phyloP scores from a whole-genome alignment of 352 stramenopile genomes.

The Phytophthora capsici region DNA sequence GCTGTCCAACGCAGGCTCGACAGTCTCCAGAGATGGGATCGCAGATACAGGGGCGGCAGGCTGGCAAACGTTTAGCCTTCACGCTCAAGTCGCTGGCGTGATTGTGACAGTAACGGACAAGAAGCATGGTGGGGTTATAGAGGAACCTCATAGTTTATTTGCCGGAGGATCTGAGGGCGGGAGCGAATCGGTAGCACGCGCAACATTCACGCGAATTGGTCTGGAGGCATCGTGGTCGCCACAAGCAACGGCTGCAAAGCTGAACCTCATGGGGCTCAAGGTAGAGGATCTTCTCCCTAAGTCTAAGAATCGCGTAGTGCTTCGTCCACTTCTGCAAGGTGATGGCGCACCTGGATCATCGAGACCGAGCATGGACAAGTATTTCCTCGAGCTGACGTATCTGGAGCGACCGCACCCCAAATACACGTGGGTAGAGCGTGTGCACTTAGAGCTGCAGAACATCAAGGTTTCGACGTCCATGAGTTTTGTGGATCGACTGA shows the following conservation, averaged over 20 bases:
- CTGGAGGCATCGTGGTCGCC: slow-evolving; percentile 55
- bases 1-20: slow-evolving; percentile 27
- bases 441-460: slow-evolving; percentile 70
- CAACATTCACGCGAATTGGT: slow-evolving; percentile 72
- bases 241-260: slow-evolving; percentile 54
- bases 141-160: slow-evolving; percentile 34
- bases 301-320: slow-evolving; percentile 71
- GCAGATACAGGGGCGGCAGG: slow-evolving; percentile 3
- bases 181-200: slow-evolving; percentile 64
- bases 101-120: slow-evolving; percentile 78
- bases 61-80: slow-evolving; percentile 72
- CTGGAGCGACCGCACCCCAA: slow-evolving; percentile 73
- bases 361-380: slow-evolving; percentile 39
- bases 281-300: slow-evolving; percentile 71
- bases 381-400: slow-evolving; percentile 78
- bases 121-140: slow-evolving; percentile 24
- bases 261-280: slow-evolving; percentile 79
- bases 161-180: slow-evolving; percentile 17
- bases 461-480: slow-evolving; percentile 79
- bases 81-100: slow-evolving; percentile 74
- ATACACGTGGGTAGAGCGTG: slow-evolving; percentile 71
- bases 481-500: slow-evolving; percentile 79
- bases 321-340: slow-evolving; percentile 54
- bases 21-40: slow-evolving; percentile 17
- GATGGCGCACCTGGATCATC: slow-evolving; percentile 15